These are phyloP conservation scores for Kuraishia floccosa DNA, from an alignment of 805 yeast genomes.

Conservation along the genomic window DNA sequence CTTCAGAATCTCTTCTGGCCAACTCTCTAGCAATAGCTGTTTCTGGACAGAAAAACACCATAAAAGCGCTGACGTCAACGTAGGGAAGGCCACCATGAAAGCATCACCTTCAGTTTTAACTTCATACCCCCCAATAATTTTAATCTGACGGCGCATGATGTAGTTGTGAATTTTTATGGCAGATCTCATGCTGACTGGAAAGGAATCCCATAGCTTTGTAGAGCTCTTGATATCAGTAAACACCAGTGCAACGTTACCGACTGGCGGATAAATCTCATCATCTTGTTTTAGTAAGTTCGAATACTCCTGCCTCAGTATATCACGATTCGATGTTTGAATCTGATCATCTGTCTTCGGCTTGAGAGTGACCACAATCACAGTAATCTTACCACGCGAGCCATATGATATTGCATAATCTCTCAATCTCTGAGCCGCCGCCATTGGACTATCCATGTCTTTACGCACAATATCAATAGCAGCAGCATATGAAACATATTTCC, in stretches of 20 bases:
- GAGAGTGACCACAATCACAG: slow-evolving; percentile 70
- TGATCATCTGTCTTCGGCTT: slow-evolving; percentile 32
- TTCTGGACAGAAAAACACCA: slow-evolving; percentile 95
- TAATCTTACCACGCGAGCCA: slow-evolving; percentile 71
- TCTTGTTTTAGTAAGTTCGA: slow-evolving; percentile 73
- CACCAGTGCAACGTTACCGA: slow-evolving; percentile 89
- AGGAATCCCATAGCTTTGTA: slow-evolving; percentile 86
- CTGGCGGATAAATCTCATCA: slow-evolving; percentile 89
- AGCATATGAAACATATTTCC: slow-evolving; percentile 78
- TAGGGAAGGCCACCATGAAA: slow-evolving; percentile 93
- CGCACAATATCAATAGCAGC: slow-evolving; percentile 86
- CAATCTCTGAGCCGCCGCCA: slow-evolving; percentile 84
- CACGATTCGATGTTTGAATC: slow-evolving; percentile 16
- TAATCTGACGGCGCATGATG: slow-evolving; percentile 85
- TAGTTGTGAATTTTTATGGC: slow-evolving; percentile 93
- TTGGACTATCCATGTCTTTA: slow-evolving; percentile 71
- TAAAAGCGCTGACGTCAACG: slow-evolving; percentile 77
- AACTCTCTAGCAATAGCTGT: slow-evolving; percentile 63
- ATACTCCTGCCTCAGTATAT: slow-evolving; percentile 45
- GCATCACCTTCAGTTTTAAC: slow-evolving; percentile 99
- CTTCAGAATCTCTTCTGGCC: slow-evolving; percentile 90
- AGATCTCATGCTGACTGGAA: slow-evolving; percentile 89
- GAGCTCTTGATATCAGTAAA: slow-evolving; percentile 96
- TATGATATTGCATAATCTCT: slow-evolving; percentile 92
- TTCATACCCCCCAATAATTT: slow-evolving; percentile 94